Evolutionary conservation across 495 filamentous ascomycete species (phyloP), one percentile per base, ranked within the genome.

Genomic region (Penicillium odoratum): DNA sequence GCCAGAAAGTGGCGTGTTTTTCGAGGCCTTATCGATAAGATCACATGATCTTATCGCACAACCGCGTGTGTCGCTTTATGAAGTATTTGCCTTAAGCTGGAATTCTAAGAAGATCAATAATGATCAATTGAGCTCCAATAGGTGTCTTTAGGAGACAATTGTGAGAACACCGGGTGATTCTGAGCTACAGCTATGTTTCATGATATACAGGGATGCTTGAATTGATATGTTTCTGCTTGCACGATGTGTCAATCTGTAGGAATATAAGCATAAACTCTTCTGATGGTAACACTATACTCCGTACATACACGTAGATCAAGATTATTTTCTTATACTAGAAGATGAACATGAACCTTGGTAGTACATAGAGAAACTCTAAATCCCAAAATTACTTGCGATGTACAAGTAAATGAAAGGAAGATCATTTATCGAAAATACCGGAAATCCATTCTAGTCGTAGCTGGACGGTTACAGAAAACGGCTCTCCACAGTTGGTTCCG

Each of bases 11-110:
- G 66, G 65, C 59, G 59, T 63, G 61, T 64, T 64, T 69, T 69
- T 67, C 49, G 54, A 47, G 60, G 57, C 3, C 55, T 68, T 69
- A 68, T 69, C 67, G 67, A 69, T 69, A 69, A 69, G 59, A 21
- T 63, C 67, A 69, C 53, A 34, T 67, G 67, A 60, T 31, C 21
- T 8, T 40, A n/a, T 29, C 33, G 49, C 11, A 5, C n/a, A 51
- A 11, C 7, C 11, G 21, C 21, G 21, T 21, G 21, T 10, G 9
- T 3, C 9, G 9, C 13, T 36, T 36, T 36, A 0, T 1, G 3
- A 36, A 36, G 9, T 36, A 4, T 3, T 3, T 9, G 13, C 13
- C 10, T 36, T 0, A 13, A 9, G 21, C 21, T 21, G 21, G 21
- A 21, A 21, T 21, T 2, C 21, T 21, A 8, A 4, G 9, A 11